Conservation (phyloP, 129 eudicot species). For the sunflower (Helianthus annuus) region HanXRQr2.0-SUNRISE NC_035446.2:110926943-110927442, state of each 20-base stretch:
- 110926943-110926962: conserved; percentile 92
- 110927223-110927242: conserved; percentile 97
- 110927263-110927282: conserved; percentile 99
- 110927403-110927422: conserved; percentile 68
- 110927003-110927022: conserved; percentile 96
- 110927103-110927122: conserved; percentile 96
- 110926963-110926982: conserved; percentile 98
- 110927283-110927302: conserved; percentile 96
- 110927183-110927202: conserved; percentile 87
- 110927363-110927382: conserved; percentile 74
- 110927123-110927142: conserved; percentile 97
- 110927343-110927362: conserved; percentile 82
- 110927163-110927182: conserved; percentile 92
- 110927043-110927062: conserved; percentile 99
- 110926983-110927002: conserved; percentile 85
- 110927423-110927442: conserved; percentile 72
- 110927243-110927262: conserved; percentile 95
- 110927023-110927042: conserved; percentile 87
- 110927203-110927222: conserved; percentile 96
- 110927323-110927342: conserved; percentile 88
- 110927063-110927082: conserved; percentile 94
- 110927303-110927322: conserved; percentile 81
- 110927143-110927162: conserved; percentile 95
- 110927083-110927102: conserved; percentile 99
- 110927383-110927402: conserved; percentile 78